Evolutionary conservation across 352 stramenopile species (phyloP), one percentile per base, ranked within the genome.

Genomic region (Globisporangium canariense): DNA sequence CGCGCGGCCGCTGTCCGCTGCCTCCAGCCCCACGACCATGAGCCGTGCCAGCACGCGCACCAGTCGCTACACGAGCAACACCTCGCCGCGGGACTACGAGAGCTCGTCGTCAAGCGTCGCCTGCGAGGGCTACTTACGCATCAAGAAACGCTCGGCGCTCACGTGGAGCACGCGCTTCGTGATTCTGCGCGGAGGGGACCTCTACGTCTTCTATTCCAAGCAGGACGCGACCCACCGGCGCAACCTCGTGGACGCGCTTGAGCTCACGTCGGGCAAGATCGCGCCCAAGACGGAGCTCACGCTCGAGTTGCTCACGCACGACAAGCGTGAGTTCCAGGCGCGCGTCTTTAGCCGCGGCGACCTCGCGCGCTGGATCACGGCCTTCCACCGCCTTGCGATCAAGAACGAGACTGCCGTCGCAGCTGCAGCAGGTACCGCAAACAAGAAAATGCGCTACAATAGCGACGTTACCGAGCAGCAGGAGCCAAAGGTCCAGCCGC

Each of bases 101-200:
- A 18, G 14, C 14, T 28, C 43, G 2, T 8, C n/a, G 0, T 8
- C n/a, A 3, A 18, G 43, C 9, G 71, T 55, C 8, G 25, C 49
- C 62, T 81, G 71, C 67, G 78, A 90, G 51, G 78, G 81, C 58
- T 90, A 87, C 65, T 68, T 80, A 60, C 81, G 78, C 54, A 65
- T 90, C 43, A 90, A 90, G 62, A 77, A 79, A 36, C 77, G 75
- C 20, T 74, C 73, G 53, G 74, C 78, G 47, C 63, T 90, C 20
- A 81, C 75, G 5, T 90, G 78, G 78, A 83, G 57, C 67, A 88
- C 81, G 58, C 78, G 79, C 49, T 90, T 86, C 67, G 43, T 88
- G 5, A 70, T 88, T n/a, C 64, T 90, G 20, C 76, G 61, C 25
- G 66, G 77, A 60, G 34, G 67, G 7, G 66, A 86, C 57, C 63